A percentile compares a stretch with the other conserved stretches of the same genome.
phyloP scores from a whole-genome alignment of 805 yeast genomes.

The Nakazawaea molendinolei region DNA sequence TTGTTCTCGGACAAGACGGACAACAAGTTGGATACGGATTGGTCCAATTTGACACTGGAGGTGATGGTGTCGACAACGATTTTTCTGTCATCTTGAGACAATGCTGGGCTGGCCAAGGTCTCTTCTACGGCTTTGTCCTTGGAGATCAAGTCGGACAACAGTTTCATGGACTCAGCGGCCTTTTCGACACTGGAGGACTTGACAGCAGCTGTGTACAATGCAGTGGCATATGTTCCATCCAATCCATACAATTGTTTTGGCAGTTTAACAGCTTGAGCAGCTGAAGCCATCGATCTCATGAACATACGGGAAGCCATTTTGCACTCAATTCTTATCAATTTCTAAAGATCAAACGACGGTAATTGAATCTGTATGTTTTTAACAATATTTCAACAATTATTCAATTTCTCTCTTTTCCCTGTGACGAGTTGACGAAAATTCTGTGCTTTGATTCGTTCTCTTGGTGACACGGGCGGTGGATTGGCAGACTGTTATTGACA shows the following conservation, averaged over 20 bases:
- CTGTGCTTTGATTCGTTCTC: background rate
- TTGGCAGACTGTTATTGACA: background rate
- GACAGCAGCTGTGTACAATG: constrained; percentile 87
- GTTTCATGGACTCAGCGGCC: constrained; percentile 58
- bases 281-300: constrained; percentile 68
- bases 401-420: background rate
- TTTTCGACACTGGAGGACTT: constrained; percentile 68
- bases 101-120: constrained; percentile 75
- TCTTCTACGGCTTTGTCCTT: constrained; percentile 58
- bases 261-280: constrained; percentile 60
- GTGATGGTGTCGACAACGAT: constrained; percentile 58
- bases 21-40: constrained; percentile 73
- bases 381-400: background rate
- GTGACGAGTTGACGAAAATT: background rate
- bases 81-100: constrained; percentile 68
- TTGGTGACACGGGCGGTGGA: too few species aligned
- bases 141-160: constrained; percentile 47
- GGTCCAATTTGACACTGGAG: constrained; percentile 45
- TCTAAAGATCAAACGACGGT: background rate
- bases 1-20: constrained; percentile 88
- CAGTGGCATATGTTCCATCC: constrained; percentile 96
- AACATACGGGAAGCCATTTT: constrained; percentile 60
- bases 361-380: background rate
- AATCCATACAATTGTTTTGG: constrained; percentile 93
- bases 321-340: background rate